Evolutionary conservation across 345 rosid genomes (phyloP).

Genomic region (Pugionium dolabratum): DNA sequence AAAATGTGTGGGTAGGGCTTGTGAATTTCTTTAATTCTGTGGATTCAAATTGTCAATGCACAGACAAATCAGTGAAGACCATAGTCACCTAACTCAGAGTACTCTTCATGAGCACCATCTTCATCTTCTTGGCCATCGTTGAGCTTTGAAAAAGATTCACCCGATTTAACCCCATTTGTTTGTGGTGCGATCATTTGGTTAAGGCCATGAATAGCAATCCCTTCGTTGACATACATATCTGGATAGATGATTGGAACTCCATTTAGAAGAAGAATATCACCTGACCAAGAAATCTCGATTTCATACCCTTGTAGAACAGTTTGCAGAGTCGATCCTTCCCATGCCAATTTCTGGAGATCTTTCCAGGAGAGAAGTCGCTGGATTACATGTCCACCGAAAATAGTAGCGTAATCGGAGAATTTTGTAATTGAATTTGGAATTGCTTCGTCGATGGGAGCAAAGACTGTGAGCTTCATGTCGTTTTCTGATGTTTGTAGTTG

Average conservation of each 20-base stretch:
- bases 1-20: neutral
- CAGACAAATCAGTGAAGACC: constrained; percentile 30
- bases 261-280: constrained; percentile 47
- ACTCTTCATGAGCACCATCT: constrained; percentile 20
- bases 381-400: constrained; percentile 44
- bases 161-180: constrained; percentile 23
- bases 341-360: constrained; percentile 34
- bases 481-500: constrained; percentile 37
- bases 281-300: constrained; percentile 44
- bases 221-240: constrained; percentile 40
- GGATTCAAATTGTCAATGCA: neutral
- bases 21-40: too few species aligned
- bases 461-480: constrained; percentile 46
- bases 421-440: constrained; percentile 23
- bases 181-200: constrained; percentile 34
- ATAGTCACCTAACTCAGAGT: constrained; percentile 36
- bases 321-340: constrained; percentile 33
- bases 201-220: constrained; percentile 53
- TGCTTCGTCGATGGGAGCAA: constrained; percentile 49
- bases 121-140: constrained; percentile 14
- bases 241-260: constrained; percentile 46
- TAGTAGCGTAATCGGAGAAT: constrained; percentile 37
- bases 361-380: constrained; percentile 41
- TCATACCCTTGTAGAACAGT: constrained; percentile 40
- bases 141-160: constrained; percentile 42